These are phyloP conservation scores for Alectoria sarmentosa DNA, from an alignment of 495 filamentous ascomycete species.

Conservation along the genomic window DNA sequence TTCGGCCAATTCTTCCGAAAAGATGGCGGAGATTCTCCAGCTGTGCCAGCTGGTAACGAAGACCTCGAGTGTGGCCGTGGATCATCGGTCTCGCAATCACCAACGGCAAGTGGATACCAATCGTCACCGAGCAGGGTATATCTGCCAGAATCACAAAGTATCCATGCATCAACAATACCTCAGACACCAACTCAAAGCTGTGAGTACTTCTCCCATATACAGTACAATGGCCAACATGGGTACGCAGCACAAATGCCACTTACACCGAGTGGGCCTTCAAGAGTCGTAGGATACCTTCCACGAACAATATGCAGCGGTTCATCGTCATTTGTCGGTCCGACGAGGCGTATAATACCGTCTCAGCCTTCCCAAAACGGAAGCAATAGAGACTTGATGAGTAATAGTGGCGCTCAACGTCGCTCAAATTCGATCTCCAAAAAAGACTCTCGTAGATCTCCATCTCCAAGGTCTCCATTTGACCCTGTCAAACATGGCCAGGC, in stretches of 20 bases:
- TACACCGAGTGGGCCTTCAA: background rate
- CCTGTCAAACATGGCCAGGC: background rate
- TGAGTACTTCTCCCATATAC: background rate
- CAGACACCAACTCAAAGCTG: background rate
- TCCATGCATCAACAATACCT: background rate
- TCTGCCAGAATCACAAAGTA: background rate
- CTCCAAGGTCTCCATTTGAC: background rate
- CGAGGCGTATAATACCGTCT: background rate
- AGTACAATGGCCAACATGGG: background rate
- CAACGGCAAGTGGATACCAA: background rate
- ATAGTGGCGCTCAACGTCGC: background rate
- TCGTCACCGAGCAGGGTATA: background rate
- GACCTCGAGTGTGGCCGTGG: conserved; percentile 1
- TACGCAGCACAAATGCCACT: background rate
- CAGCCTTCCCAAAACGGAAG: background rate
- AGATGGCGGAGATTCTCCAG: background rate
- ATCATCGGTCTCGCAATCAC: background rate
- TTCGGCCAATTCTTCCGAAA: background rate
- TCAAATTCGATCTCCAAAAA: background rate
- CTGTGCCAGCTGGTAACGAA: background rate
- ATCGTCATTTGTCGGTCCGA: background rate
- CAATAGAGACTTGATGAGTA: background rate
- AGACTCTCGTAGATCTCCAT: background rate
- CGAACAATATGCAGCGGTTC: background rate
- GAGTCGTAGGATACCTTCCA: background rate